Percentiles rank a stretch among this genome's conserved stretches.
Evolutionary conservation across 1,284 basidiomycete genomes (phyloP).

Genomic region (Ganoderma resinaceum): DNA sequence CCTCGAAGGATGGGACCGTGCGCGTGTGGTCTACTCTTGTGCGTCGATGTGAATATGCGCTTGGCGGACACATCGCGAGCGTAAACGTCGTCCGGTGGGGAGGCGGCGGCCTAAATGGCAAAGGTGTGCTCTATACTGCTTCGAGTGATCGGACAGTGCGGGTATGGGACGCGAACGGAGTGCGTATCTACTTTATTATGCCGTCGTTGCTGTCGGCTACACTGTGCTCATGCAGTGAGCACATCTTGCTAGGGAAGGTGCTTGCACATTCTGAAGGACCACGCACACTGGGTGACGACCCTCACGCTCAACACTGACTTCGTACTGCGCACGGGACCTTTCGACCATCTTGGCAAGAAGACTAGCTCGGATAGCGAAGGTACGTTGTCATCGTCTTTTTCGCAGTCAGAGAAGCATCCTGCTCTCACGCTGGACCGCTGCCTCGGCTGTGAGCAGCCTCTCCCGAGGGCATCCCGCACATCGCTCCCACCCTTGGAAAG

Average conservation of each 20-base stretch:
- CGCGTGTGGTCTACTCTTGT: conserved; percentile 89
- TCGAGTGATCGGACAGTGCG: conserved; percentile 94
- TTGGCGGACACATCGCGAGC: conserved; percentile 93
- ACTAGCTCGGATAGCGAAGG: conserved; percentile 84
- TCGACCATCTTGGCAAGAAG: conserved; percentile 84
- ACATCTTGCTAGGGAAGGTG: conserved; percentile 58
- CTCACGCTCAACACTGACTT: conserved; percentile 96
- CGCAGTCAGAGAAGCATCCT: neutral
- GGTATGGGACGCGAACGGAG: conserved; percentile 89
- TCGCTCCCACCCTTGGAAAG: neutral
- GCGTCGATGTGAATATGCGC: conserved; percentile 81
- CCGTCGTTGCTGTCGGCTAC: neutral
- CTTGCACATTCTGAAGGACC: conserved; percentile 86
- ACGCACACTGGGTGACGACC: conserved; percentile 99
- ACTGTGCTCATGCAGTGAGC: neutral
- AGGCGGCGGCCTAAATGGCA: conserved; percentile 70
- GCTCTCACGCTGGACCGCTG: neutral
- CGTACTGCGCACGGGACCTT: conserved; percentile 93
- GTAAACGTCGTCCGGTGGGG: conserved; percentile 98
- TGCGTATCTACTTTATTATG: conserved; percentile 43
- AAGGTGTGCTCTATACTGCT: conserved; percentile 92
- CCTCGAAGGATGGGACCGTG: conserved; percentile 96
- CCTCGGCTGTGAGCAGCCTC: neutral
- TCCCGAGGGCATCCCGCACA: neutral
- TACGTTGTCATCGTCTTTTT: conserved; percentile 38